Conservation (phyloP, 2,329 filamentous ascomycete genomes). For the Stachybotrys elegans region DNA sequence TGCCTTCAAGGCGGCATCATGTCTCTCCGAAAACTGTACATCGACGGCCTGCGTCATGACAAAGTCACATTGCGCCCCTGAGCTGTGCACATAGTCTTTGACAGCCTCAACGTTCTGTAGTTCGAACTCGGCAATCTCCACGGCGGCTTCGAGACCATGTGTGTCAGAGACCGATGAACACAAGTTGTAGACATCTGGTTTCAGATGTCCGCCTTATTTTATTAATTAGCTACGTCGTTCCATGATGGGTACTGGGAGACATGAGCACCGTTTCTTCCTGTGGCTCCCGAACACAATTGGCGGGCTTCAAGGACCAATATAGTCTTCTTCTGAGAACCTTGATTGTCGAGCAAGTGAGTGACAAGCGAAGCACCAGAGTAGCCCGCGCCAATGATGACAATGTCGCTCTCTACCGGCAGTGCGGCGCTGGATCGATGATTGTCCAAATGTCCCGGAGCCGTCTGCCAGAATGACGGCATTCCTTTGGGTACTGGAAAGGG, state of each 20-base stretch:
- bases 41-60: conserved; percentile 33
- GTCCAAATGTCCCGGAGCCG: not conserved
- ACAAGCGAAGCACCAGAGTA: conserved; percentile 38
- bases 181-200: conserved; percentile 12
- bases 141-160: conserved; percentile 13
- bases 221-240: no score
- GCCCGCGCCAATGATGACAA: conserved; percentile 42
- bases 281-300: conserved; percentile 30
- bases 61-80: conserved; percentile 39
- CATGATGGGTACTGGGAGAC: no score
- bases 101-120: conserved; percentile 15
- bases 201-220: conserved; percentile 14
- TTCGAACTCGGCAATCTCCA: conserved; percentile 15
- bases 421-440: not conserved
- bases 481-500: not conserved
- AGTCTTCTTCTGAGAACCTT: conserved; percentile 10
- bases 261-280: conserved; percentile 27
- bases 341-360: conserved; percentile 30
- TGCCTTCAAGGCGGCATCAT: conserved; percentile 17
- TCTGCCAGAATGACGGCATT: not conserved
- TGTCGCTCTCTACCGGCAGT: conserved; percentile 25
- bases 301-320: conserved; percentile 29
- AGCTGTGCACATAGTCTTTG: conserved; percentile 28
- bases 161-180: not conserved
- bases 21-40: conserved; percentile 24